Conservation (phyloP, 495 filamentous ascomycete species). For the Penicillium pulvis region DNA sequence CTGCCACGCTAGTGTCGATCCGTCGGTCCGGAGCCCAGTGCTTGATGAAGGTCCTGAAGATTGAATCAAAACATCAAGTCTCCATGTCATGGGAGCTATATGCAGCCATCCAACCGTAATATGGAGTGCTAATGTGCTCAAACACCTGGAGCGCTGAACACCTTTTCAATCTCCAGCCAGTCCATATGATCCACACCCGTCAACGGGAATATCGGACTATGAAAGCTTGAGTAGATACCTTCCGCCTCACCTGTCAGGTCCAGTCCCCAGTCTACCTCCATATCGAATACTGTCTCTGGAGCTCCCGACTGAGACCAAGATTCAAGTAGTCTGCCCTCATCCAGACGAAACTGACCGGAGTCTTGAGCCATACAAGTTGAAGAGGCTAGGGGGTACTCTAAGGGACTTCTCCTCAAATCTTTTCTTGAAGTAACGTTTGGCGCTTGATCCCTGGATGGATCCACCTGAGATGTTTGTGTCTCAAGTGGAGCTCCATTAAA, state of each 20-base stretch:
- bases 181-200: slow-evolving; percentile 27
- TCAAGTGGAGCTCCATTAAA: background rate
- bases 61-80: too few relatives aligned
- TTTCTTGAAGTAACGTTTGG: background rate
- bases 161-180: slow-evolving; percentile 29
- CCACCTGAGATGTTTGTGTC: background rate
- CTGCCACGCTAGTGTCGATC: too few relatives aligned
- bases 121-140: background rate
- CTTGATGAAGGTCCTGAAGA: too few relatives aligned
- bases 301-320: slow-evolving; percentile 13
- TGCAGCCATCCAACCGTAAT: too few relatives aligned
- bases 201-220: slow-evolving; percentile 23
- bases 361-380: background rate
- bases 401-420: background rate
- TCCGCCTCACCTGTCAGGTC: slow-evolving; percentile 25
- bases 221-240: slow-evolving; percentile 26
- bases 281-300: slow-evolving; percentile 16
- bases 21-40: too few relatives aligned
- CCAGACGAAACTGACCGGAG: background rate
- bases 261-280: slow-evolving; percentile 19
- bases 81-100: too few relatives aligned
- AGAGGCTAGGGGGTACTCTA: background rate
- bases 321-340: slow-evolving; percentile 22
- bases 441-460: background rate
- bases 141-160: slow-evolving; percentile 12